These are phyloP conservation scores for Colletotrichum destructivum DNA, from an alignment of 2,329 filamentous ascomycete genomes.

Conservation along the genomic window DNA sequence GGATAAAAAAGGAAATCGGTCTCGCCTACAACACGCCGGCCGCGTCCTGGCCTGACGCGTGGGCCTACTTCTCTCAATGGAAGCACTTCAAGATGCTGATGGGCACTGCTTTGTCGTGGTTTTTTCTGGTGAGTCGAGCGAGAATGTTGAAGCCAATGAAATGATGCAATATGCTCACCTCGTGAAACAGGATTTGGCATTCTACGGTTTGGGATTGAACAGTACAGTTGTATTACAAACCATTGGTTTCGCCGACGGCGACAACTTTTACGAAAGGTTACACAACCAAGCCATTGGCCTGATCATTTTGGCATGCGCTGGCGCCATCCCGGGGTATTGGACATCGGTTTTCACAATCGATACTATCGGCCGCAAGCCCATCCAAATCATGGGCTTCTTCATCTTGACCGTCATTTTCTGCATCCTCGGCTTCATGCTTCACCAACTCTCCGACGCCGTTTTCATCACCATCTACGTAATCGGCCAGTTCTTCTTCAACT, in stretches of 20 bases:
- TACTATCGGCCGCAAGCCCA: constrained; percentile 82
- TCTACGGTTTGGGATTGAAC: constrained; percentile 82
- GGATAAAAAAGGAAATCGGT: constrained; percentile 67
- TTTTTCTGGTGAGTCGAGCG: constrained; percentile 71
- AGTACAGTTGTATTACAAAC: constrained; percentile 79
- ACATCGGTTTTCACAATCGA: constrained; percentile 81
- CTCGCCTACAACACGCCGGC: constrained; percentile 74
- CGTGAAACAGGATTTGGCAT: constrained; percentile 70
- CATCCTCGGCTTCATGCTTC: constrained; percentile 73
- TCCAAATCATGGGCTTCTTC: constrained; percentile 76
- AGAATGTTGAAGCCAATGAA: background rate
- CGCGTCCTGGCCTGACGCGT: constrained; percentile 79
- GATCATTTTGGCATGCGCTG: constrained; percentile 83
- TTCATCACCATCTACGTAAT: constrained; percentile 75
- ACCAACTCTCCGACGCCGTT: constrained; percentile 61
- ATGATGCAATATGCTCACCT: constrained; percentile 38
- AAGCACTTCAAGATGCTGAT: constrained; percentile 79
- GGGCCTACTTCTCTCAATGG: constrained; percentile 78
- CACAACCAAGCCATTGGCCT: constrained; percentile 83
- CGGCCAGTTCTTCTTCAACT: constrained; percentile 78
- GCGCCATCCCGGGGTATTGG: constrained; percentile 87
- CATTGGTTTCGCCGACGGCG: constrained; percentile 78
- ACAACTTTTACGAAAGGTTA: constrained; percentile 77
- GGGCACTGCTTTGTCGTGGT: constrained; percentile 86
- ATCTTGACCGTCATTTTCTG: constrained; percentile 74